These are phyloP conservation scores for Mycena chlorophos DNA, from an alignment of 768 basidiomycete species.

Conservation along the genomic window DNA sequence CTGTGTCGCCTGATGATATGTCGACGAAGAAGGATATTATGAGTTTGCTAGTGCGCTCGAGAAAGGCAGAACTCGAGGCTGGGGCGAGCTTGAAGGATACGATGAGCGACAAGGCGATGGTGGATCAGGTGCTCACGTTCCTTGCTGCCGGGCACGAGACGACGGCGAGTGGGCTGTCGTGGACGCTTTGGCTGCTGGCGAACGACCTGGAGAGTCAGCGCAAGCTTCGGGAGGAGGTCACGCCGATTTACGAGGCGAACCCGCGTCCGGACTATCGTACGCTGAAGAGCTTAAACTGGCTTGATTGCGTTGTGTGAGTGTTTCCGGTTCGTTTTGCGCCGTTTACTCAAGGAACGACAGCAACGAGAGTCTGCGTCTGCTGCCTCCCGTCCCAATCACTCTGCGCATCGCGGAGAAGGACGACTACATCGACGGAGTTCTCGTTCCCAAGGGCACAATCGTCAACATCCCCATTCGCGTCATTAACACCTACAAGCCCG, in stretches of 20 bases:
- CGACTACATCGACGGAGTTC: conserved; percentile 41
- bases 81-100: conserved; percentile 34
- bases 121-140: conserved; percentile 57
- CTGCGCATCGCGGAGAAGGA: conserved; percentile 39
- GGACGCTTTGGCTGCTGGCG: conserved; percentile 57
- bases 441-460: conserved; percentile 45
- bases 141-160: conserved; percentile 48
- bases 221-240: conserved; percentile 54
- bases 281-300: conserved; percentile 40
- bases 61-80: conserved; percentile 37
- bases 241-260: conserved; percentile 35
- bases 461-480: conserved; percentile 48
- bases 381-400: conserved; percentile 43
- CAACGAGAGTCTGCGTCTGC: conserved; percentile 42
- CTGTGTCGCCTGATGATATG: conserved; percentile 34
- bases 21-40: conserved; percentile 52
- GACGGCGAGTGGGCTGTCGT: conserved; percentile 48
- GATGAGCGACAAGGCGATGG: conserved; percentile 50
- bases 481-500: conserved; percentile 48
- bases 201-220: conserved; percentile 50
- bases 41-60: conserved; percentile 48
- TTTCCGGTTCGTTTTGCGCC: neutral
- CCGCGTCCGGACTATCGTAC: conserved; percentile 39
- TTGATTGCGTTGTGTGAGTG: conserved; percentile 43
- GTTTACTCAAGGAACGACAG: conserved; percentile 37